Evolutionary conservation across 148 eudicot genomes (phyloP), one percentile per base, ranked within the genome.

Genomic region (Limonium bicolor): DNA sequence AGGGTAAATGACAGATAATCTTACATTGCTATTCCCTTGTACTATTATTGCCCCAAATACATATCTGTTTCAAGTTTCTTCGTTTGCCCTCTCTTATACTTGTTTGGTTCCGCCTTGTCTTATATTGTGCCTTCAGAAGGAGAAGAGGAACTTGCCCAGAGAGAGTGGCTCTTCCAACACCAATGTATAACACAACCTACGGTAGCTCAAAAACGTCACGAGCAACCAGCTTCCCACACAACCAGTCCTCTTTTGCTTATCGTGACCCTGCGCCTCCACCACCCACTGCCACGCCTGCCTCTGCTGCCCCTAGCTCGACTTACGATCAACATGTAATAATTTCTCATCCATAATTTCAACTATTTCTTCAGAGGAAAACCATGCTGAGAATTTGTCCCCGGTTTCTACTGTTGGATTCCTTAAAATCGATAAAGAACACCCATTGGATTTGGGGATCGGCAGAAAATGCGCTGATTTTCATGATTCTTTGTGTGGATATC

Each of bases 91-190:
- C n/a, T n/a, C n/a, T n/a, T n/a, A n/a, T n/a, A n/a, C n/a, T n/a
- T n/a, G n/a, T n/a, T n/a, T n/a, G n/a, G n/a, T n/a, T n/a, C n/a
- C n/a, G n/a, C n/a, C n/a, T n/a, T n/a, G n/a, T n/a, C n/a, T n/a
- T n/a, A n/a, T n/a, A n/a, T n/a, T n/a, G n/a, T n/a, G 40, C 27
- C 53, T 44, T 28, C 77, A 87, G 96, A 51, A 36, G 62, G 32
- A 67, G 71, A 34, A 66, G 65, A 51, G 94, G 94, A 53, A 62
- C 57, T 62, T 62, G 69, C 47, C 72, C 81, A 10, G 58, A 58
- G 47, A 70, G 85, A 55, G 56, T 74, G 40, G 60, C 96, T 21
- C 86, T 79, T 17, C 96, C 96, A 13, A 79, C 94, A 24, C 96
- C 96, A 24, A 33, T 68, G 48, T 42, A 62, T 38, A 70, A 62